Percentiles rank a stretch among this genome's conserved stretches.
phyloP scores from a whole-genome alignment of 441 rosid species.

The Populus hybrid region DNA sequence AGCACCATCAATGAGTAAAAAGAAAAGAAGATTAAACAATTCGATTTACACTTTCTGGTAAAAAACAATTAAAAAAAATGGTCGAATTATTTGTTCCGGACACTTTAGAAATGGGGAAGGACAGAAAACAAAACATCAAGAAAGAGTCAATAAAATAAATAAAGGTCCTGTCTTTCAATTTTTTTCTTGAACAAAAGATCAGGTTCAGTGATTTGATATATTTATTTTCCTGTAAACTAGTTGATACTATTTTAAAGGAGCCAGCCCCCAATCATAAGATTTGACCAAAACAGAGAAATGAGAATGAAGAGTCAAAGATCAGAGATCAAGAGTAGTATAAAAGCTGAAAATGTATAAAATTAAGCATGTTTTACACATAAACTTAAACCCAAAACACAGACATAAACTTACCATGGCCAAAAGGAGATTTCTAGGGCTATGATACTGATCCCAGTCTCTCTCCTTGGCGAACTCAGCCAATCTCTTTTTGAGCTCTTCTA shows the following conservation, averaged over 20 bases:
- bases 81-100: no score
- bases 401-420: constrained; percentile 23
- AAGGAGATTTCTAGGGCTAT: constrained; percentile 41
- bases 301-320: background rate
- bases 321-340: background rate
- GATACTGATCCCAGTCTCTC: constrained; percentile 42
- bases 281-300: background rate
- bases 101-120: no score
- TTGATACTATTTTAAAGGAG: background rate
- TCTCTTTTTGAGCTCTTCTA: constrained; percentile 24
- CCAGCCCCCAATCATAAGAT: background rate
- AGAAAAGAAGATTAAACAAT: background rate
- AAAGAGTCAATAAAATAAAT: background rate
- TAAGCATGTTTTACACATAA: background rate
- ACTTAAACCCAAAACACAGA: background rate
- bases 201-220: background rate
- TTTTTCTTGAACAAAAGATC: background rate
- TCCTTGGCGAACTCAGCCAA: constrained; percentile 38
- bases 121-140: background rate
- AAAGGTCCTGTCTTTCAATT: background rate
- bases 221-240: background rate
- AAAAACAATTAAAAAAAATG: background rate
- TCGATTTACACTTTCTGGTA: background rate
- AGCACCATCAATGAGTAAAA: background rate
- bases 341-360: background rate